Percentiles rank a stretch among this genome's conserved stretches.
These are phyloP conservation scores for Microbotryum saponariae DNA, from an alignment of 1,284 basidiomycete genomes.

Conservation along the genomic window DNA sequence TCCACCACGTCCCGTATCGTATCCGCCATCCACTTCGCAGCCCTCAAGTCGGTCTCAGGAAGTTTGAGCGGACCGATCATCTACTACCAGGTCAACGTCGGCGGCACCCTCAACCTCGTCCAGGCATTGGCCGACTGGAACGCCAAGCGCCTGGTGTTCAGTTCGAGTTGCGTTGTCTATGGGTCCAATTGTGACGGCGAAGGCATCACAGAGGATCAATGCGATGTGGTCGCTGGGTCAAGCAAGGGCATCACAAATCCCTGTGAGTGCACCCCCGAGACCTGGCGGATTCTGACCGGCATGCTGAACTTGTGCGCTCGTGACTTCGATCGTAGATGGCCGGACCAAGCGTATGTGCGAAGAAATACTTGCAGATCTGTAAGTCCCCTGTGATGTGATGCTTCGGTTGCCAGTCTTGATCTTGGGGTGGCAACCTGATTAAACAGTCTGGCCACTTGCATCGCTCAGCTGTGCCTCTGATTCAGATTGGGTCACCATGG, in stretches of 20 bases:
- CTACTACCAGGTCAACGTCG: conserved; percentile 14
- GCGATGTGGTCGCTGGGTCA: conserved; percentile 8
- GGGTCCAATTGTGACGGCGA: conserved; percentile 10
- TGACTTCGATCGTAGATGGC: neutral
- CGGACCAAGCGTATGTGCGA: conserved; percentile 18
- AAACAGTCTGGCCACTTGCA: no score
- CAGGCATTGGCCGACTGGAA: conserved; percentile 6
- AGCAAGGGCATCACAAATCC: conserved; percentile 18
- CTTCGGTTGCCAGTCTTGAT: neutral
- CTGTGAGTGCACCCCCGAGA: neutral
- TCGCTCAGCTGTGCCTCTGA: conserved; percentile 6
- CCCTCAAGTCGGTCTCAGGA: conserved; percentile 12
- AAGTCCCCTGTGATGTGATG: neutral
- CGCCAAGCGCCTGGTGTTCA: conserved; percentile 11
- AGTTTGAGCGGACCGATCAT: conserved; percentile 1
- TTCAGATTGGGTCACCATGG: conserved; percentile 25
- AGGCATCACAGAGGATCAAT: conserved; percentile 10
- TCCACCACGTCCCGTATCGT: conserved; percentile 7
- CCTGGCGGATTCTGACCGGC: neutral
- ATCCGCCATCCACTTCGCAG: conserved; percentile 16
- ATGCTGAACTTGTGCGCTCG: neutral
- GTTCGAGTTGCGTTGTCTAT: conserved; percentile 16
- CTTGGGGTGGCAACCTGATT: neutral
- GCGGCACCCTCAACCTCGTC: conserved; percentile 14
- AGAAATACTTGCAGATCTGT: conserved; percentile 13